Evolutionary conservation across 345 rosid genomes (phyloP).

Genomic region (Cardiospermum halicacabum): DNA sequence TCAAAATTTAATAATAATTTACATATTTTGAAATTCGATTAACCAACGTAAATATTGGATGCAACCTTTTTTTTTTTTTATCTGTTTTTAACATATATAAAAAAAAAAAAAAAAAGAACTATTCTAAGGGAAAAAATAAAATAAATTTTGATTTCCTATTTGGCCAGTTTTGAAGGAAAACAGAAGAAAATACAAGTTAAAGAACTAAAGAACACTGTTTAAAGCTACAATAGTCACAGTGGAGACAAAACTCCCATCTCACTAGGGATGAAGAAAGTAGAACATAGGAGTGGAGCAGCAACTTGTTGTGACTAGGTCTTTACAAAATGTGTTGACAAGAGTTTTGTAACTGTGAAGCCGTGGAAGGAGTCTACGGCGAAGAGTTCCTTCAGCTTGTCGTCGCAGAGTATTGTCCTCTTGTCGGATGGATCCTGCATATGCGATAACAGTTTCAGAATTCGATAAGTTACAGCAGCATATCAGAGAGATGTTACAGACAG

Average conservation of each 20-base stretch:
- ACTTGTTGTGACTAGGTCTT: constrained; percentile 34
- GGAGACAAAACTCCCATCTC: constrained; percentile 20
- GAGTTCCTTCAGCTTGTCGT: constrained; percentile 51
- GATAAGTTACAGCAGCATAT: neutral
- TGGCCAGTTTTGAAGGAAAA: neutral
- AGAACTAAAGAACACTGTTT: neutral
- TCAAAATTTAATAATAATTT: too few species aligned
- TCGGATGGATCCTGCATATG: constrained; percentile 45
- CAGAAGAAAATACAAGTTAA: neutral
- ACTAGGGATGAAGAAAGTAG: neutral
- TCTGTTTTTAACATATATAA: too few species aligned
- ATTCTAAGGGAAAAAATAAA: constrained; percentile 6
- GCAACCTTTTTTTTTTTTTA: too few species aligned
- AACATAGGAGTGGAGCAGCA: neutral
- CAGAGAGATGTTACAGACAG: too few species aligned
- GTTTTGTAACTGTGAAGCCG: constrained; percentile 48
- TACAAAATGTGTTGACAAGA: constrained; percentile 35
- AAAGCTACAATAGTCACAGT: neutral
- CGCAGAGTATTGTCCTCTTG: constrained; percentile 43
- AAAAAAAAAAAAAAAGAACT: too few species aligned
- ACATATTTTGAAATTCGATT: too few species aligned
- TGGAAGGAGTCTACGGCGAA: constrained; percentile 40
- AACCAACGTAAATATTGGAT: too few species aligned
- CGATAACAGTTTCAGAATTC: constrained; percentile 7
- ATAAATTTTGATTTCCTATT: constrained; percentile 9